Evolutionary conservation across 208 protist species (phyloP).

Genomic region (Angomonas ambiguus): DNA sequence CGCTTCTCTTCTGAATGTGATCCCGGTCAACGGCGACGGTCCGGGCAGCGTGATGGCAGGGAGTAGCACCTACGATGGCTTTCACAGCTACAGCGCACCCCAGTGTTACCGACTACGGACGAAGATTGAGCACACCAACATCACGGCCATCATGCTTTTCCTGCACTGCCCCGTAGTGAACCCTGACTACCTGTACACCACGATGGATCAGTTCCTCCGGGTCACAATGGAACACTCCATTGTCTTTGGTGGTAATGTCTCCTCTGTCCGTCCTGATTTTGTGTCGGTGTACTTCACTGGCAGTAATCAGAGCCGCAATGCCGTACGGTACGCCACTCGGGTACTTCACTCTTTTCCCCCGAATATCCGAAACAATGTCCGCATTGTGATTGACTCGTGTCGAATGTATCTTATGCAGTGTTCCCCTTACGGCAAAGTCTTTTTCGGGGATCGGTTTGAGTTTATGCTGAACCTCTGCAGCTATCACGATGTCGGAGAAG

Average conservation of each 20-base stretch:
- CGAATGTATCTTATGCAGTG: conserved; percentile 54
- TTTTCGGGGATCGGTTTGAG: conserved; percentile 38
- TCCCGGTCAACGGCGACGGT: not conserved
- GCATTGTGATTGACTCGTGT: conserved; percentile 42
- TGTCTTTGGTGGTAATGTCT: not conserved
- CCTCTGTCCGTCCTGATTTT: not conserved
- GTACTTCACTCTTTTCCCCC: not conserved
- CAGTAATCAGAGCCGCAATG: not conserved
- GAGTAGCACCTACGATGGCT: not conserved
- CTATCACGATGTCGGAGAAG: conserved; percentile 18
- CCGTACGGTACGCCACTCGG: not conserved
- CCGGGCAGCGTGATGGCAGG: not conserved
- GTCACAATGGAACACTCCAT: not conserved
- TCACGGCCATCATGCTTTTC: not conserved
- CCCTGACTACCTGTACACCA: not conserved
- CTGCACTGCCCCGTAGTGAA: not conserved
- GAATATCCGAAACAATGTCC: not conserved
- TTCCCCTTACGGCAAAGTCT: conserved; percentile 29
- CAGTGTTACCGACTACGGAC: not conserved
- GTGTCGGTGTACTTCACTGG: not conserved
- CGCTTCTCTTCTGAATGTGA: too few species aligned
- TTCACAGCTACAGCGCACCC: not conserved
- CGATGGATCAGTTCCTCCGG: not conserved
- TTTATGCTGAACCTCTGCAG: conserved; percentile 21
- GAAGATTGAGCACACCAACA: not conserved